Percentiles rank a stretch among this genome's conserved stretches.
Conservation (phyloP, 2,329 filamentous ascomycete genomes). For the Claviceps spartinae region DNA sequence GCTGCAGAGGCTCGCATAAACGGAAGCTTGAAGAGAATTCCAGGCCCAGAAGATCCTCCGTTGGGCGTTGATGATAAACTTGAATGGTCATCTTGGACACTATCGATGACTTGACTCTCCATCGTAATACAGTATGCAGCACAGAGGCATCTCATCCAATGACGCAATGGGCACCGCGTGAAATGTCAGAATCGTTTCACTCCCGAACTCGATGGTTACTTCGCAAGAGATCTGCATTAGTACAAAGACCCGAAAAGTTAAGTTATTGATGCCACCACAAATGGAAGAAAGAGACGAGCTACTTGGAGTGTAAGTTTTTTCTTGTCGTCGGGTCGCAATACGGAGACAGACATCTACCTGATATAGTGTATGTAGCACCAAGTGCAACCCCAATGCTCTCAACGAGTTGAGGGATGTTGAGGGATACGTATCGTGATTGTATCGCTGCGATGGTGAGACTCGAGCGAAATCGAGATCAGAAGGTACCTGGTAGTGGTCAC, state of each 20-base stretch:
- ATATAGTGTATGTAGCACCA: no score
- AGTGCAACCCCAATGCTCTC: no score
- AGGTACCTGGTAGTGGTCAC: no score
- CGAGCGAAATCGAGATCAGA: no score
- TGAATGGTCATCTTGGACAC: slow-evolving; percentile 5
- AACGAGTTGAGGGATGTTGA: no score
- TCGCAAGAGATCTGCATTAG: background rate
- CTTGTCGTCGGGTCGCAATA: no score
- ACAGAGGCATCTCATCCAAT: background rate
- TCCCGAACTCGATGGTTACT: background rate
- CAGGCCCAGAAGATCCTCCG: slow-evolving; percentile 44
- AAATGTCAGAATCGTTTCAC: background rate
- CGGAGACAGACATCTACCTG: no score
- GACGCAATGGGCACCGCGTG: background rate
- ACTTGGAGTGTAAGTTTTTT: no score
- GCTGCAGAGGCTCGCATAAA: slow-evolving; percentile 43
- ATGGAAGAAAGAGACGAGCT: no score
- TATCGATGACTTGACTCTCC: slow-evolving; percentile 3
- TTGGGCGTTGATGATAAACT: slow-evolving; percentile 11
- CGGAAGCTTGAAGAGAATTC: slow-evolving; percentile 54
- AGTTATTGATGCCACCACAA: no score
- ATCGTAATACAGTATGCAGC: background rate
- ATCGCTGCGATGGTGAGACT: no score
- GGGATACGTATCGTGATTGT: no score
- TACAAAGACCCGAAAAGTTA: background rate